Evolutionary conservation across 169 alveolate genomes (phyloP).

Genomic region (Ichthyophthirius multifiliis): DNA sequence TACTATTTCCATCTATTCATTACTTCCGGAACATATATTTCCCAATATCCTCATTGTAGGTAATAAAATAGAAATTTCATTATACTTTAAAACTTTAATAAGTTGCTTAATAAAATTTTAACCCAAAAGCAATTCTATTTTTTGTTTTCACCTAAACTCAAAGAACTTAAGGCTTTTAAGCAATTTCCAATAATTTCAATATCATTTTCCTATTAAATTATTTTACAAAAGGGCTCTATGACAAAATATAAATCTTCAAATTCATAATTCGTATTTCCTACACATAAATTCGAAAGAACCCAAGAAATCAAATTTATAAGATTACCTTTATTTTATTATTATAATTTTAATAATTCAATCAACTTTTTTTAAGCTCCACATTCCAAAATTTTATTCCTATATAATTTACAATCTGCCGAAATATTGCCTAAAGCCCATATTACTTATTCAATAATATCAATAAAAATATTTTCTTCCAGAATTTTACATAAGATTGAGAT

Average conservation of each 20-base stretch:
- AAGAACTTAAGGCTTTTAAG: constrained; percentile 94
- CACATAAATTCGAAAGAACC: constrained; percentile 58
- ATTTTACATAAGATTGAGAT: constrained; percentile 40
- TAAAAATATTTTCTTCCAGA: constrained; percentile 19
- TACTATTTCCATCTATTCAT: constrained; percentile 93
- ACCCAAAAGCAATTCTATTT: constrained; percentile 87
- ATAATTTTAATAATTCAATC: constrained; percentile 33
- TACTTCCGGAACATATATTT: constrained; percentile 95
- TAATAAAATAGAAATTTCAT: constrained; percentile 90
- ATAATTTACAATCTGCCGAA: constrained; percentile 62
- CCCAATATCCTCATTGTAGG: constrained; percentile 97
- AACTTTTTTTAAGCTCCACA: constrained; percentile 52
- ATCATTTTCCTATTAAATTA: constrained; percentile 31
- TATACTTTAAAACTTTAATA: constrained; percentile 82
- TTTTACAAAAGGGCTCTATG: constrained; percentile 43
- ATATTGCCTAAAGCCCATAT: constrained; percentile 78
- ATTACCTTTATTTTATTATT: constrained; percentile 13
- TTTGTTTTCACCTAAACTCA: constrained; percentile 90
- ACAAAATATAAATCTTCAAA: constrained; percentile 38
- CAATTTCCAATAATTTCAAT: constrained; percentile 88
- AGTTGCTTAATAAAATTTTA: constrained; percentile 89
- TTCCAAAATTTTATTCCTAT: constrained; percentile 47
- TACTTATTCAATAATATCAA: constrained; percentile 57
- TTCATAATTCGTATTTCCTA: constrained; percentile 66
- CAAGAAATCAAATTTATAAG: constrained; percentile 61